phyloP scores from a whole-genome alignment of 768 basidiomycete species.

The Boletus sp. region DNA sequence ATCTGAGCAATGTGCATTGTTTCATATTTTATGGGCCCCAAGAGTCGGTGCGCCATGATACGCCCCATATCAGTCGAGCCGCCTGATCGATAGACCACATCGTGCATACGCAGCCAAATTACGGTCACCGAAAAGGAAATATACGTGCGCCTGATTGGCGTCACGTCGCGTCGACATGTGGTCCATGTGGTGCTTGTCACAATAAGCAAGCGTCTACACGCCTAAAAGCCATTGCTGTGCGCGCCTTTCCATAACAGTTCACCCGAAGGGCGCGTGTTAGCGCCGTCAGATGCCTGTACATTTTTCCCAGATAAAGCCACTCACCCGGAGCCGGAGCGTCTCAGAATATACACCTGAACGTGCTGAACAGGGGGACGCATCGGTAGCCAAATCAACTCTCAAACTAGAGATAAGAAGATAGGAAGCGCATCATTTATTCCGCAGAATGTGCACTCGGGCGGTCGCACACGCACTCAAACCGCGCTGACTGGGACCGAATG shows the following conservation, averaged over 20 bases:
- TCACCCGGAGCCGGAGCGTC: not conserved
- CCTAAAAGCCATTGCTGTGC: not conserved
- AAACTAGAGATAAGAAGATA: not conserved
- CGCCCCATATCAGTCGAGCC: not conserved
- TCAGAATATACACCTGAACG: not conserved
- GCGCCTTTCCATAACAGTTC: not conserved
- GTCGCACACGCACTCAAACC: constrained; percentile 3
- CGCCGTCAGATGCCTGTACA: not conserved
- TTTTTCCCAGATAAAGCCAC: not conserved
- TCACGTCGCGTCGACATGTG: not conserved
- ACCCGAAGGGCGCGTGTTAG: not conserved
- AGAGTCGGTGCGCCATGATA: not conserved
- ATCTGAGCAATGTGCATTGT: not conserved
- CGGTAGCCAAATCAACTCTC: not conserved
- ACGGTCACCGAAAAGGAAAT: not conserved
- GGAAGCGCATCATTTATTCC: constrained; percentile 2
- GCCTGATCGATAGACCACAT: not conserved
- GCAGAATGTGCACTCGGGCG: not conserved
- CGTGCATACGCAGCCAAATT: not conserved
- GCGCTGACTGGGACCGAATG: not conserved
- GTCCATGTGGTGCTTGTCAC: not conserved
- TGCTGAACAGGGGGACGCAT: not conserved
- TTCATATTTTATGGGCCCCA: not conserved
- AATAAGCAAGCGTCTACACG: not conserved
- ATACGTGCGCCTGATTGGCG: not conserved